Base-by-base conservation (phyloP, 1,284 basidiomycete species). In the Xerocomus amazonicus region DNA sequence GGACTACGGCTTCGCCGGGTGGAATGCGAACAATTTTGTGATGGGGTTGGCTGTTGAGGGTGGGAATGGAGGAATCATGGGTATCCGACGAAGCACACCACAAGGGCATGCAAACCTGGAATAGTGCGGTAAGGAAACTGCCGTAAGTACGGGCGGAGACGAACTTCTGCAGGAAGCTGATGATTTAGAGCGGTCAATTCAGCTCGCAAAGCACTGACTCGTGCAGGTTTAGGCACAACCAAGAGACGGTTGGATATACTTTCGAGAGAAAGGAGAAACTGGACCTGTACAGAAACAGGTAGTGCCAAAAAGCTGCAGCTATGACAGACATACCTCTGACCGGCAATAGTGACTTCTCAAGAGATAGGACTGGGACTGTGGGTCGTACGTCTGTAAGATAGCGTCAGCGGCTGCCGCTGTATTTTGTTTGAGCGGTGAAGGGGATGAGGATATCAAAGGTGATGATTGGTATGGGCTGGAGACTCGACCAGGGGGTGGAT, bases 21-120 rank as follows among this genome's bases (percentile, higher is more conserved):
- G 95, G 95, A 67, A 99, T 97, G 58, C 97, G 86, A 37, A 99
- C 92, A 47, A 99, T 93, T 34, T 93, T 85, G 65, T 98, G 95
- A 66, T 99, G 96, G 7, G 87, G 82, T 63, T 83, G 75, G 9
- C 79, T 73, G 41, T 46, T 42, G 72, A 60, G 51, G 69, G 60
- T 31, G 2, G 47, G 13, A n/a, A n/a, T n/a, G 59, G 69, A 67
- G 10, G 69, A 62, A 48, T 65, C 65, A 34, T 75, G 73, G 45
- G 60, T 70, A 67, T 85, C 86, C 31, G 82, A 84, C 9, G 90
- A 89, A 10, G 81, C 72, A 64, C 94, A 97, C 95, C 95, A 98
- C 73, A 97, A 81, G 26, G 94, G 95, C 83, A 98, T 92, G 70
- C 95, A 97, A n/a, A 94, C 82, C 85, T 94, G 43, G 28, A 34